Evolutionary conservation across 768 basidiomycete genomes (phyloP), one percentile per base, ranked within the genome.

Genomic region (Podaxis sp.): DNA sequence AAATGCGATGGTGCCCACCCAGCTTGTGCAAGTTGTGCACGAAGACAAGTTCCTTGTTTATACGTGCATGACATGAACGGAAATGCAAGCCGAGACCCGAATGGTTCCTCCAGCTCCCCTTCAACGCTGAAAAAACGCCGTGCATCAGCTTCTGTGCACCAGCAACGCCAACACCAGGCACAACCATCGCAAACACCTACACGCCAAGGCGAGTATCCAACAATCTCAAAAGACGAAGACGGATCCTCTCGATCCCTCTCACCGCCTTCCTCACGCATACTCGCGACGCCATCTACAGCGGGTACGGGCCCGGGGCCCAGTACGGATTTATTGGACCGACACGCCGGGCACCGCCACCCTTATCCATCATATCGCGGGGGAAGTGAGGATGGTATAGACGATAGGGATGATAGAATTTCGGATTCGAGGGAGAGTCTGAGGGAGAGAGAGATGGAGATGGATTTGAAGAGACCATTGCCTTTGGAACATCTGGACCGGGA

Each of bases 1-100:
- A 89, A 91, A 72, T 94, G 92, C 68, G 92, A 94, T 73, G 92
- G 92, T 44, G 89, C 82, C n/a, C 90, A 91, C 70, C 92, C 92
- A 33, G 83, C 88, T 28, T 94, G 92, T 72, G 86, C 89, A 58
- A 92, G 91, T 75, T 94, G 92, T 73, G 85, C 87, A 63, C 88
- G 90, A 64, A 80, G 92, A 66, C 83, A 84, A 48, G 80, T 93
- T 71, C 80, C 83, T 49, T 94, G 92, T 79, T 90, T 87, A 73
- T 94, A 93, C 75, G 88, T 88, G 46, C 89, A 93, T 69, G 90
- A 91, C 66, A 77, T 72, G 15, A 77, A 74, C 64, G 77, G 77
- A 11, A 66, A 73, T 60, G 51, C 59, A 13, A 46, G 41, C 41
- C 22, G 59, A 13, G 59, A 60, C 6, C 40, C 51, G 7, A 51